Evolutionary conservation across 2,329 filamentous ascomycete genomes (phyloP).

Genomic region (Coniochaeta hoffmannii): DNA sequence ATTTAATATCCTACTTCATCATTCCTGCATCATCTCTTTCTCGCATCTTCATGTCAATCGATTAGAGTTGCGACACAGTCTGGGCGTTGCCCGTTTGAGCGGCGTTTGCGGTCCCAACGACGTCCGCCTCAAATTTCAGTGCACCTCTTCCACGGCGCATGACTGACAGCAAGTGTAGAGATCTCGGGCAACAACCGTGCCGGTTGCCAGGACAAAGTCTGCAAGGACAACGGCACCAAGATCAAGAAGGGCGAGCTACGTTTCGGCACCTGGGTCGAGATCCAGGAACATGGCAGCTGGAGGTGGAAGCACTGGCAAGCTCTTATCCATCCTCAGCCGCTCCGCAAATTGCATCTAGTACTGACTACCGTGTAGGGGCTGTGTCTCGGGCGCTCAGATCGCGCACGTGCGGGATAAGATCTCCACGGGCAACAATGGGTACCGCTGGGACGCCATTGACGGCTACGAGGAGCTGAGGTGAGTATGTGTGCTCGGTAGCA

Average conservation of each 20-base stretch:
- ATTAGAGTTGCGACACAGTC: not conserved
- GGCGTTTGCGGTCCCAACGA: not conserved
- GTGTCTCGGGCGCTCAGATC: slow-evolving; percentile 71
- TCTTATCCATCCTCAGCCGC: not conserved
- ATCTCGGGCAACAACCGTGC: slow-evolving; percentile 64
- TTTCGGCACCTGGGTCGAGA: slow-evolving; percentile 64
- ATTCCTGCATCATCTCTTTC: too few species aligned
- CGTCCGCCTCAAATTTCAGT: not conserved
- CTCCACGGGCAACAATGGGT: slow-evolving; percentile 34
- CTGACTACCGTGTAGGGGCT: slow-evolving; percentile 58
- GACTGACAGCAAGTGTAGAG: slow-evolving; percentile 44
- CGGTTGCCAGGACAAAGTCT: slow-evolving; percentile 63
- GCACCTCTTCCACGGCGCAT: not conserved
- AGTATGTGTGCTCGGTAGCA: slow-evolving; percentile 15
- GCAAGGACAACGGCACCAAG: slow-evolving; percentile 63
- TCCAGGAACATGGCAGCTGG: slow-evolving; percentile 55
- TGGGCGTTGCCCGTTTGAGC: not conserved
- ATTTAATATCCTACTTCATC: too few species aligned
- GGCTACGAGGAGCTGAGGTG: slow-evolving; percentile 69
- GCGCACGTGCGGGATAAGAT: slow-evolving; percentile 54
- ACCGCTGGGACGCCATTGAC: slow-evolving; percentile 63
- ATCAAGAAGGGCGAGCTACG: slow-evolving; percentile 74
- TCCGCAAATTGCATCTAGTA: not conserved
- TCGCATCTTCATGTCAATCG: not conserved
- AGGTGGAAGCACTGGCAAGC: slow-evolving; percentile 80